Percentiles rank a stretch among this genome's conserved stretches.
Conservation (phyloP, 1,139 yeast species). For the Yamadazyma oceani region DNA sequence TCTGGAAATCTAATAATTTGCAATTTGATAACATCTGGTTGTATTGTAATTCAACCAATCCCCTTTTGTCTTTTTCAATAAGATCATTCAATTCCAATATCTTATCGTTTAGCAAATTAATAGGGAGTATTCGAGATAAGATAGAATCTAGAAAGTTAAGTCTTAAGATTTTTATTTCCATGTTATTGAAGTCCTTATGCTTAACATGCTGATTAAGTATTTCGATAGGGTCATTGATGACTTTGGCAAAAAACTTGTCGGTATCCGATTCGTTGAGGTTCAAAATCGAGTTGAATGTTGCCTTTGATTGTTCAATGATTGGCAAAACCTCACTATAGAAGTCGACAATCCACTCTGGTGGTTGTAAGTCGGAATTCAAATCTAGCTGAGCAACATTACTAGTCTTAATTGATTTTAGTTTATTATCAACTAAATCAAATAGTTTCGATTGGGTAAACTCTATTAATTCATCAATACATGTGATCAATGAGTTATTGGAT, state of each 20-base stretch:
- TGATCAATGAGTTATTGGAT: slow-evolving; percentile 20
- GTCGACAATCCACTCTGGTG: slow-evolving; percentile 74
- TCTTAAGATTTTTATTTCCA: slow-evolving; percentile 44
- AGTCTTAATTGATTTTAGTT: slow-evolving; percentile 40
- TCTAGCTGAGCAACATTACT: slow-evolving; percentile 45
- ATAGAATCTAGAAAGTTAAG: slow-evolving; percentile 63
- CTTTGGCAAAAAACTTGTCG: slow-evolving; percentile 30
- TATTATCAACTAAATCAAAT: slow-evolving; percentile 37
- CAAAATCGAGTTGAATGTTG: slow-evolving; percentile 38
- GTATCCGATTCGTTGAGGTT: slow-evolving; percentile 35
- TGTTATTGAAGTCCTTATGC: slow-evolving; percentile 27
- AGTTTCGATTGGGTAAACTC: slow-evolving; percentile 41
- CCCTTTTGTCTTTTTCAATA: slow-evolving; percentile 32
- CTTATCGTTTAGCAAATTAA: slow-evolving; percentile 38
- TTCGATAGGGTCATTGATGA: slow-evolving; percentile 51
- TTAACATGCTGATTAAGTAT: slow-evolving; percentile 39
- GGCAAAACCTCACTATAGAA: slow-evolving; percentile 53
- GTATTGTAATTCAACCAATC: slow-evolving; percentile 43
- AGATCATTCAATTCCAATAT: slow-evolving; percentile 37
- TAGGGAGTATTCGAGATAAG: slow-evolving; percentile 53
- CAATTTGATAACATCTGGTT: slow-evolving; percentile 47
- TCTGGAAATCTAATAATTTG: slow-evolving; percentile 55
- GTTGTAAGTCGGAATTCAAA: slow-evolving; percentile 49
- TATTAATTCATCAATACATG: slow-evolving; percentile 27
- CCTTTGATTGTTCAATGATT: slow-evolving; percentile 40